Conservation (phyloP, 306 rosid genomes). For the Castanospermum australe region DNA sequence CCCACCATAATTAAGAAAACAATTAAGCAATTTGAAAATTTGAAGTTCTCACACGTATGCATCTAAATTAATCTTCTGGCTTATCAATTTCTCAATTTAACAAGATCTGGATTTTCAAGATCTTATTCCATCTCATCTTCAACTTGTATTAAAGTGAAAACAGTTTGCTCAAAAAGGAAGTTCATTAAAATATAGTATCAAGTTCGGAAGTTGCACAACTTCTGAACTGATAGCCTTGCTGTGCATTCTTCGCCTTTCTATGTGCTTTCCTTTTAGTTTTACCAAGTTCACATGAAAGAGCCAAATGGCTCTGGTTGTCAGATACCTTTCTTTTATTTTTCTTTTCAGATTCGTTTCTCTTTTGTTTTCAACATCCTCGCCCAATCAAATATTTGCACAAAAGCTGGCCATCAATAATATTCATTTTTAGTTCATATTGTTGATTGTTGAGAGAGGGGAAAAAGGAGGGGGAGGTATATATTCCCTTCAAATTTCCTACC, state of each 20-base stretch:
- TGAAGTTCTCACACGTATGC: too few relatives aligned
- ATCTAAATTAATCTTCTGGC: too few relatives aligned
- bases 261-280: neutral
- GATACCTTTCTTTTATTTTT: too few relatives aligned
- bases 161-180: neutral
- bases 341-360: conserved; percentile 5
- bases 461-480: neutral
- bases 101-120: neutral
- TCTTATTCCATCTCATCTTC: neutral
- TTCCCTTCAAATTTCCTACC: neutral
- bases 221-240: neutral
- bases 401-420: conserved; percentile 29
- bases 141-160: neutral
- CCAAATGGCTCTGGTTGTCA: too few relatives aligned
- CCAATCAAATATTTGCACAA: neutral
- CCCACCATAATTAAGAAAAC: too few relatives aligned
- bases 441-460: neutral
- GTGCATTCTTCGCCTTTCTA: neutral
- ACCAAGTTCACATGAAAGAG: conserved; percentile 2
- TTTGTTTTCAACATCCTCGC: neutral
- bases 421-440: neutral
- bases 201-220: too few relatives aligned
- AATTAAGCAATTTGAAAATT: too few relatives aligned
- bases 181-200: too few relatives aligned
- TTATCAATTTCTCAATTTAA: neutral